Evolutionary conservation across 805 yeast genomes (phyloP), one percentile per base, ranked within the genome.

Genomic region (Hermanozyma aechmeae): DNA sequence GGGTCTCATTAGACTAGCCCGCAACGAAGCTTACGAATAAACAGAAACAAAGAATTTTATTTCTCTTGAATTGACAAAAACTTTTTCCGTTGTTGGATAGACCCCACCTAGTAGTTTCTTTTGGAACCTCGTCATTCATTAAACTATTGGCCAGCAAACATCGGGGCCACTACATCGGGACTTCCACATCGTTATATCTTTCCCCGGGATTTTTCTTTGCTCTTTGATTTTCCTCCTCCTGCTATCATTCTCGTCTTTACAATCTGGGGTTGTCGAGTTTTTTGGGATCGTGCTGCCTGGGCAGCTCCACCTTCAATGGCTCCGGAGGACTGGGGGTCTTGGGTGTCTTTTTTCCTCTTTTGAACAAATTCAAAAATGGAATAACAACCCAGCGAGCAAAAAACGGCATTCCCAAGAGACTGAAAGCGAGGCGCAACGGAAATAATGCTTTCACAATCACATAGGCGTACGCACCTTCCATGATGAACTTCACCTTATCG

Each of bases 391-490:
- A 61, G 28, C 60, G 50, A 4, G 83, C 76, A 38, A 74, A 70
- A 58, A 65, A 58, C 3, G 83, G 83, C 53, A 75, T 76, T 19
- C 67, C 51, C 26, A 64, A 44, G 28, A 77, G 42, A 23, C 78
- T 71, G 13, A 71, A 33, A 7, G 65, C 48, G 2, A 75, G 54
- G 31, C 85, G 56, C 3, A 73, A 28, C 0, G 84, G 83, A 35
- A 75, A 50, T 14, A 69, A 43, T 7, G 66, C 58, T 45, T 82
- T 82, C 9, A 80, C 84, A 4, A 77, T 53, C 4, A 77, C 79
- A 42, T 76, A 83, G 0, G 93, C 76, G 15, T 79, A 65, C 0
- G 87, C 86, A 7, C 93, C 93, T 38, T 80, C 82, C 39, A 76
- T 48, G 5, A 82, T 55, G 16, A 78, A 47, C 28, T 61, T 58